Conservation (phyloP, 1,284 basidiomycete species). For the Cutaneotrichosporon dermatis region DNA sequence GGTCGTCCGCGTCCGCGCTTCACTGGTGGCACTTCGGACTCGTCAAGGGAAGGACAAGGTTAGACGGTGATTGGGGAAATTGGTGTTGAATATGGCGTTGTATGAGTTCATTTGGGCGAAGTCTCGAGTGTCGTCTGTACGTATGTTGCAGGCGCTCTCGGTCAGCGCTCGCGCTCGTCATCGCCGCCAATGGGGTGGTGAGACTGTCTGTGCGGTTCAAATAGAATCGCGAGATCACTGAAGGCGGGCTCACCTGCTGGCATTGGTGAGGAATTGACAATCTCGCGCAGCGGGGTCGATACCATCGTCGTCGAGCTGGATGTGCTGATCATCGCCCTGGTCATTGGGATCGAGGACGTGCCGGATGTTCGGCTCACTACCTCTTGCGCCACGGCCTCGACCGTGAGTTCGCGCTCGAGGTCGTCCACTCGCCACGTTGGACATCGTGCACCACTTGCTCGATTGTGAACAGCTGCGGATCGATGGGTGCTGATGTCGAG, state of each 20-base stretch:
- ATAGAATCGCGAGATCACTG: not conserved
- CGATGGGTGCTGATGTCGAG: constrained; percentile 18
- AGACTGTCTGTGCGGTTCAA: constrained; percentile 6
- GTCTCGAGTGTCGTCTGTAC: constrained; percentile 34
- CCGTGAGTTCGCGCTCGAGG: constrained; percentile 1
- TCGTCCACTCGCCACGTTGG: constrained; percentile 24
- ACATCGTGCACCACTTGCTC: constrained; percentile 38
- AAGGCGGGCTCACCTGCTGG: constrained; percentile 35
- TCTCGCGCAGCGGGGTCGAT: constrained; percentile 46
- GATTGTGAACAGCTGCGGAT: constrained; percentile 35
- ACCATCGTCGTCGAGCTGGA: constrained; percentile 23
- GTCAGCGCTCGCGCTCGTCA: constrained; percentile 33
- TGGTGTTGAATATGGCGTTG: constrained; percentile 19
- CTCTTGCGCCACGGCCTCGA: not conserved
- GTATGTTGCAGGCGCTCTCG: constrained; percentile 33
- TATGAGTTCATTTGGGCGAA: constrained; percentile 20
- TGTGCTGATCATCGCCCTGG: not conserved
- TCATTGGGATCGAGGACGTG: not conserved
- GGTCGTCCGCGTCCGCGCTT: constrained; percentile 41
- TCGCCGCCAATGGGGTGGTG: constrained; percentile 19
- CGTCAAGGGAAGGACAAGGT: constrained; percentile 10
- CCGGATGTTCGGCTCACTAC: not conserved
- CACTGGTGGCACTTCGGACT: not conserved
- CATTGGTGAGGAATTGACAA: constrained; percentile 45
- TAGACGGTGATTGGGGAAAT: constrained; percentile 18